Evolutionary conservation across 805 yeast species (phyloP), one percentile per base, ranked within the genome.

Genomic region (Teunomyces cretensis): DNA sequence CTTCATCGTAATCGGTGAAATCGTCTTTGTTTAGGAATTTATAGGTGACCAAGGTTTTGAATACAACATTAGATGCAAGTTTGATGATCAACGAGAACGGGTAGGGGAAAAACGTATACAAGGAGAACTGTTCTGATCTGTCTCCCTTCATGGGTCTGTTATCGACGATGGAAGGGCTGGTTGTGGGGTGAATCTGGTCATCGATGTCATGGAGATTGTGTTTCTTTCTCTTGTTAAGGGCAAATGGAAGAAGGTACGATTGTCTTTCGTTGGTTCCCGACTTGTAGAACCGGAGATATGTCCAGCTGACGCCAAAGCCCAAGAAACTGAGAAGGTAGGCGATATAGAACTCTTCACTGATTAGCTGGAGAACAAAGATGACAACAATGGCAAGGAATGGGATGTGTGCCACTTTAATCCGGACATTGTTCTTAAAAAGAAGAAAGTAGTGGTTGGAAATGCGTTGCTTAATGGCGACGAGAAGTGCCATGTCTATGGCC

Each of bases 381-480:
- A 26, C 55, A 15, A 58, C 44, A 2, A 63, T 33, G 17, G 37
- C 36, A 7, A 43, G 16, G 33, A 70, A 68, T n/a, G 76, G 68
- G 6, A 74, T 42, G 38, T 69, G 68, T 31, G 73, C 56, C 16
- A 72, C 71, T 51, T 71, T 72, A 33, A 80, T 64, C 48, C 79
- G 71, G 44, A 74, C 43, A 43, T 65, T 48, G 33, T 79, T 78
- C 45, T 73, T 65, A 64, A 81, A 67, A 45, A 79, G 64, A 39
- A 70, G 63, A 52, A 80, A 59, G 51, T 81, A 67, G 64, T 83
- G 80, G 54, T 82, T 84, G 24, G 87, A 84, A 19, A 81, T 75
- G 48, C 83, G 58, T 62, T 84, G 89, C 55, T 82, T 84, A 52
- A 82, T 75, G 4, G 85, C 83, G 2, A 84, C 85, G 22, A 84